These are phyloP conservation scores for Calocybe indica DNA, from an alignment of 768 basidiomycete species.

Conservation along the genomic window DNA sequence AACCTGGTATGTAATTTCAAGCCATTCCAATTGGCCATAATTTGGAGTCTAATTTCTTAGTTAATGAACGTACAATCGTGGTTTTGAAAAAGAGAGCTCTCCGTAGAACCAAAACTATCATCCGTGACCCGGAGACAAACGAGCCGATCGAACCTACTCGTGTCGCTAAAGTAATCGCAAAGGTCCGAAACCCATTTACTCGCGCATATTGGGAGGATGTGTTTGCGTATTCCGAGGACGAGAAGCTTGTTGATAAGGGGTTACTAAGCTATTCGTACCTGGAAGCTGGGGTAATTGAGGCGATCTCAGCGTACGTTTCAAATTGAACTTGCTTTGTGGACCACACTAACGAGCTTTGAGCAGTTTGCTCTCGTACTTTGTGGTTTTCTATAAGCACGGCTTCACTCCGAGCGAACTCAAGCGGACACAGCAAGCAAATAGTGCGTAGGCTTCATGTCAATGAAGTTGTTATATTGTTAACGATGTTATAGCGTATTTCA, in stretches of 20 bases:
- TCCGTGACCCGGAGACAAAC: conserved; percentile 47
- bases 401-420: conserved; percentile 55
- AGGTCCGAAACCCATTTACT: conserved; percentile 48
- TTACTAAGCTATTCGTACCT: conserved; percentile 63
- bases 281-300: conserved; percentile 60
- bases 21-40: too few species aligned
- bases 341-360: neutral
- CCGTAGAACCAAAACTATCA: conserved; percentile 47
- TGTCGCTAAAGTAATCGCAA: conserved; percentile 27
- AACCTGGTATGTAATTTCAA: conserved; percentile 39
- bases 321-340: neutral
- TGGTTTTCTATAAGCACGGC: conserved; percentile 58
- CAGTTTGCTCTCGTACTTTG: conserved; percentile 59
- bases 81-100: conserved; percentile 52
- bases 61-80: conserved; percentile 49
- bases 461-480: neutral
- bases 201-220: conserved; percentile 54
- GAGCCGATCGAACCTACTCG: conserved; percentile 36
- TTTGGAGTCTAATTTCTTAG: conserved; percentile 19
- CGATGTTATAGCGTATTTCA: conserved; percentile 36
- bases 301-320: conserved; percentile 41
- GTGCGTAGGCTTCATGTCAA: conserved; percentile 17
- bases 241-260: conserved; percentile 55
- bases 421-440: conserved; percentile 36
- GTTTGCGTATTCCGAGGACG: conserved; percentile 46